phyloP scores from a whole-genome alignment of 257 asterid species.

The Datura wrightii region DNA sequence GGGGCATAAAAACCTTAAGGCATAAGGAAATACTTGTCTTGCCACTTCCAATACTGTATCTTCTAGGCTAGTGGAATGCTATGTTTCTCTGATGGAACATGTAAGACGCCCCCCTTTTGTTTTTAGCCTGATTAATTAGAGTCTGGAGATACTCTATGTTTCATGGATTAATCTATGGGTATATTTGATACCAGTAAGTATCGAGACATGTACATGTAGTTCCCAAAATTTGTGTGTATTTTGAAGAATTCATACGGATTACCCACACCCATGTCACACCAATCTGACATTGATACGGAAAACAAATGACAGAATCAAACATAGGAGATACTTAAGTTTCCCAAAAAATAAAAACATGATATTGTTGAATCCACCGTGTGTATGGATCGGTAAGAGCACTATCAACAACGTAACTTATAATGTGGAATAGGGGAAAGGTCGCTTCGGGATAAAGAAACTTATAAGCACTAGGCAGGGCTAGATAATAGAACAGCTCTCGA shows the following conservation, averaged over 20 bases:
- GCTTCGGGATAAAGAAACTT: not conserved
- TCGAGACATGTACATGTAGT: not conserved
- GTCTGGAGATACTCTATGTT: not conserved
- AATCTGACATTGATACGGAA: not conserved
- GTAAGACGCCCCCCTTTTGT: not conserved
- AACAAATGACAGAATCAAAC: slow-evolving; percentile 8
- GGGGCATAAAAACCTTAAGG: slow-evolving; percentile 12
- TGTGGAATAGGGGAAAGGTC: not conserved
- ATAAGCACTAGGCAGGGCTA: slow-evolving; percentile 8
- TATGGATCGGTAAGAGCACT: not conserved
- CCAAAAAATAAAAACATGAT: slow-evolving; percentile 4
- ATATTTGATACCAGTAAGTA: not conserved
- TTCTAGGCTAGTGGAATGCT: not conserved
- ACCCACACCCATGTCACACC: not conserved
- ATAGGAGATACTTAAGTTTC: slow-evolving; percentile 14
- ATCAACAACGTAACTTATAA: not conserved
- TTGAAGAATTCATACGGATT: not conserved
- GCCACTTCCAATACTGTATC: not conserved
- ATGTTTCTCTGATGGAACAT: not conserved
- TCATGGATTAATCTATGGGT: not conserved
- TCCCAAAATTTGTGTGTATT: not conserved
- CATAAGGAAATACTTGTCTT: slow-evolving; percentile 9
- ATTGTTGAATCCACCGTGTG: not conserved
- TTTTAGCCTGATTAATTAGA: not conserved
- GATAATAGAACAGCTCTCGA: slow-evolving; percentile 1